Evolutionary conservation across 2,329 filamentous ascomycete species (phyloP), one percentile per base, ranked within the genome.

Genomic region (Taxawa tesnikishii): DNA sequence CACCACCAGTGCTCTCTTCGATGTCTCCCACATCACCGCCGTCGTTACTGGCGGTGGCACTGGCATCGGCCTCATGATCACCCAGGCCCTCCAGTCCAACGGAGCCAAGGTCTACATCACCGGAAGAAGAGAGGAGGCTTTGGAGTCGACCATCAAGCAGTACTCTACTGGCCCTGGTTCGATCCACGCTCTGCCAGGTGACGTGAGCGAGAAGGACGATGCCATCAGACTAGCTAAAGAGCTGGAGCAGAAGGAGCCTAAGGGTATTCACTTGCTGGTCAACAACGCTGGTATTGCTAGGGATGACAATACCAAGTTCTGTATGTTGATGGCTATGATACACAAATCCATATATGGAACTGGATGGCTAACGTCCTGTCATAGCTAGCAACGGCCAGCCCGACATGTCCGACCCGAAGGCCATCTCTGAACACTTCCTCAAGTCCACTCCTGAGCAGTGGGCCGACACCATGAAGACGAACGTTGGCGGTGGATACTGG

Each of bases 211-310:
- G 12, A 72, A 72, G 40, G 55, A 65, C 7, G 66, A 67, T 6
- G 46, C 55, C n/a, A 46, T 59, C 30, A 48, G 54, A 13, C 47
- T 63, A 9, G 58, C 55, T 25, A 50, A 58, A 23, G 55, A 60
- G 33, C 42, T 65, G 8, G 45, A 47, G 29, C 37, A 53, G 36
- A 62, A 63, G 37, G 68, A 73, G 42, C 52, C 62, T 2, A 59
- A 63, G 6, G 67, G 67, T 4, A 63, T 73, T 17, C 65, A 73
- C 34, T 45, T 73, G 28, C 55, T 70, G 5, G 63, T 70, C 13
- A 70, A 69, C 46, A 69, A 68, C 33, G 66, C 65, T 6, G 66
- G 68, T 2, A 59, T 70, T 33, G 65, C 68, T 10, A 54, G 58
- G 18, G 69, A 73, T 40, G 58, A 68, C 26, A 55, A 58, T 31